Conservation (phyloP, 2,329 filamentous ascomycete species). For the Trichoderma cornu-damae region DNA sequence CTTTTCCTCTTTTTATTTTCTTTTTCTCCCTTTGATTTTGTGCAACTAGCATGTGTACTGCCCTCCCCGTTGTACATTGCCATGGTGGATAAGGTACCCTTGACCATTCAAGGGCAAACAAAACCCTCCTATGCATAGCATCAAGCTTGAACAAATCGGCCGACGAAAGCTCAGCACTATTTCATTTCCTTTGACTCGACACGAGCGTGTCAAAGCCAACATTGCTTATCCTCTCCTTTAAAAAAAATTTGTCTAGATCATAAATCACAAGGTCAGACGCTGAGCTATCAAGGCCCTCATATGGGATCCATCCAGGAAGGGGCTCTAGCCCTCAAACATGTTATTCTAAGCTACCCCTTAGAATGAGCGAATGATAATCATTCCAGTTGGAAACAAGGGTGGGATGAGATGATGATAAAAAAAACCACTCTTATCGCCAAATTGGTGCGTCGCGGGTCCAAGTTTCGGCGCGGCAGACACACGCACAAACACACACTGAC, state of each 20-base stretch:
- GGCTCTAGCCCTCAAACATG: conserved; percentile 12
- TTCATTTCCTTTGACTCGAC: neutral
- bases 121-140: neutral
- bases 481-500: no score
- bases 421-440: neutral
- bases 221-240: no score
- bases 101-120: neutral
- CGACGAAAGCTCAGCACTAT: no score
- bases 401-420: neutral
- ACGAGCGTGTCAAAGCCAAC: conserved; percentile 1
- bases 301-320: neutral
- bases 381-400: neutral
- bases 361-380: neutral
- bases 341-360: no score
- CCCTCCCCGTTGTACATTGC: no score
- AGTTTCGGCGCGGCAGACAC: conserved; percentile 9
- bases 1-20: neutral
- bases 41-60: no score
- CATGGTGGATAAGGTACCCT: no score
- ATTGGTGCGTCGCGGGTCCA: conserved; percentile 1
- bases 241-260: no score
- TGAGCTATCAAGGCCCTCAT: neutral
- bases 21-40: no score
- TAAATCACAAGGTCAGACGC: no score
- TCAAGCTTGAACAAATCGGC: neutral